Base-by-base conservation (phyloP, 202 grass and related monocot species). In the Dendrocalamus latiflorus region DNA sequence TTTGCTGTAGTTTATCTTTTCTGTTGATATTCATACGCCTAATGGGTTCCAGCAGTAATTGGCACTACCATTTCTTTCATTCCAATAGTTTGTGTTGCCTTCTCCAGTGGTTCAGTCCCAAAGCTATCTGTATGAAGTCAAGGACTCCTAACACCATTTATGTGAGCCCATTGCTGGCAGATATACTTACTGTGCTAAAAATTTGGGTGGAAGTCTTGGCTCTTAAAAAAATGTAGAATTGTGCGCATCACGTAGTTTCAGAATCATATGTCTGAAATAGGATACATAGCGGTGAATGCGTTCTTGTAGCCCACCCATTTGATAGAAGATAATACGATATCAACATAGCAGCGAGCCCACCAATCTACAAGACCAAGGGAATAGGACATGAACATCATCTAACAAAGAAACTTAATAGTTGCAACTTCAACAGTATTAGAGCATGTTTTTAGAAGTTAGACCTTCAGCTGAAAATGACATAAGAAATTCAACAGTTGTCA, bases 281-380 rank as follows among this genome's bases (percentile, higher is more conserved):
- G 96, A 98, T 98, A 98, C 96, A 92, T 67, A 98, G 84, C 1
- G 89, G 93, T 41, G 92, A 98, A 90, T 90, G 82, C 62, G 96
- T 90, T 89, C 70, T 88, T 84, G 87, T 93, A 54, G 96, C 83
- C 96, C 96, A 98, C 28, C 96, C 96, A 72, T 87, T 90, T 78
- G 87, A 95, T 81, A 98, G 89, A 39, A 95, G 89, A 86, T 98
- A 98, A 72, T 98, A 98, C 56, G 91, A 82, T 79, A 94, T 59
- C 74, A 98, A 41, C 96, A 98, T 98, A 87, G 93, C 96, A 88
- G 80, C 53, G 21, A 98, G 91, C 48, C 96, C 96, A 76, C 89
- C 93, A 90, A 93, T 88, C 96, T 98, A 83, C 76, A 74, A 79
- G 83, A 76, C 36, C 30, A 77, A n/a, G 33, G 45, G 54, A 89